Base-by-base conservation (phyloP, 805 yeast genomes). In the Wickerhamiella occidentalis region DNA sequence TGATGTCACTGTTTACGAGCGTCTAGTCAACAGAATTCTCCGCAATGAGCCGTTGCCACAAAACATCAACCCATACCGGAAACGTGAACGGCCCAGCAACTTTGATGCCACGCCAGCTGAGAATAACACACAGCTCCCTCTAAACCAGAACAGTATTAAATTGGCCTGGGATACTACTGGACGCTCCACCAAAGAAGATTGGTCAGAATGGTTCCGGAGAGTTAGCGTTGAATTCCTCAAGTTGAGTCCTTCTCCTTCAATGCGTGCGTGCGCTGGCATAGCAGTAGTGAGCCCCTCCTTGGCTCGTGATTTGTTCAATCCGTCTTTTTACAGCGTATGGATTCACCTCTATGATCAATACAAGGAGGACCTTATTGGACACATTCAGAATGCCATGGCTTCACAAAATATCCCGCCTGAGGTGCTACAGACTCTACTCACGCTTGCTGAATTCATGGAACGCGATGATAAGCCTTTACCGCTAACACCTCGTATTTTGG, bases 131-230 rank as follows among this genome's bases (percentile, higher is more conserved):
- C 85, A 85, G 57, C 68, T 90, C 9, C 88, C 95, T 0, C 76
- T 78, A 3, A 78, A 78, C 54, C 81, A 77, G 55, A 72, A 71
- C 48, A 70, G 70, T 7, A 69, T 92, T 57, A 81, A 85, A 58
- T 76, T 78, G 40, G 85, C 88, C 1, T 92, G 98, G 97, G 95
- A 87, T 56, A 82, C 95, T 23, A 77, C 84, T 21, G 90, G 85
- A 56, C 77, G 90, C 55, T 76, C 94, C 47, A 85, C 96, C 0
- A 80, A 80, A 57, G 97, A 88, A 58, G 98, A 92, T 56, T 92
- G 98, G 98, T 90, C 84, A 58, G 97, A 92, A 61, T 92, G 99
- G 99, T 79, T 87, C 55, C 76, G 94, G 52, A 72, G 92, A 51
- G 70, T 92, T 44, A 80, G 92, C 56, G 82, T 86, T 47, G 96